These are phyloP conservation scores for Babesia bigemina DNA, from an alignment of 169 alveolate genomes.

Conservation along the genomic window DNA sequence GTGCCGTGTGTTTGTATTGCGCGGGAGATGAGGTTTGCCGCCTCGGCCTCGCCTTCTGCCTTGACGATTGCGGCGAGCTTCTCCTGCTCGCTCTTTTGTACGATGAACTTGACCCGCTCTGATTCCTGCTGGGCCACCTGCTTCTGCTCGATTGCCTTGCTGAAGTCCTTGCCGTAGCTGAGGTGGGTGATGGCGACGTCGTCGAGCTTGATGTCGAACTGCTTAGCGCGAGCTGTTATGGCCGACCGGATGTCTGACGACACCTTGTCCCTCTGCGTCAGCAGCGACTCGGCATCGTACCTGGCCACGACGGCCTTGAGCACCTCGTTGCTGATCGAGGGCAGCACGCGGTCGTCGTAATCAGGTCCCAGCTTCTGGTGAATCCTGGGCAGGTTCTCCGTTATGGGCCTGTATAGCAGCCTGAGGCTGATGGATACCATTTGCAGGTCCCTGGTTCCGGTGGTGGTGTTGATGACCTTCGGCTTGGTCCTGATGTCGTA, in stretches of 20 bases:
- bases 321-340: conserved; percentile 97
- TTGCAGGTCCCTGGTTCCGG: conserved; percentile 91
- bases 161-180: conserved; percentile 94
- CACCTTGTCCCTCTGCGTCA: conserved; percentile 95
- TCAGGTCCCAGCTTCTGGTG: conserved; percentile 95
- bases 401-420: conserved; percentile 90
- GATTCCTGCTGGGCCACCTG: conserved; percentile 98
- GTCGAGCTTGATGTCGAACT: conserved; percentile 92
- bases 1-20: conserved; percentile 93
- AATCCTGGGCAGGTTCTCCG: conserved; percentile 86
- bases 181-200: conserved; percentile 97
- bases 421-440: conserved; percentile 93
- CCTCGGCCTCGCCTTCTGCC: conserved; percentile 98
- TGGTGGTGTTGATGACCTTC: conserved; percentile 90
- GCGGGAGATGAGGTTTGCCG: conserved; percentile 94
- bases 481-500: conserved; percentile 91
- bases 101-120: conserved; percentile 94
- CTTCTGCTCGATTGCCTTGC: conserved; percentile 96
- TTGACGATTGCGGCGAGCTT: conserved; percentile 93
- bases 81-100: conserved; percentile 93
- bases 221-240: conserved; percentile 91
- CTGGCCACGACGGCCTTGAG: conserved; percentile 95
- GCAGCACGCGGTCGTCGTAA: conserved; percentile 95
- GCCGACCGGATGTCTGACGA: conserved; percentile 90
- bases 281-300: conserved; percentile 93